A percentile compares a stretch with the other conserved stretches of the same genome.
phyloP scores from a whole-genome alignment of 306 rosid genomes.

The Cercis canadensis region DNA sequence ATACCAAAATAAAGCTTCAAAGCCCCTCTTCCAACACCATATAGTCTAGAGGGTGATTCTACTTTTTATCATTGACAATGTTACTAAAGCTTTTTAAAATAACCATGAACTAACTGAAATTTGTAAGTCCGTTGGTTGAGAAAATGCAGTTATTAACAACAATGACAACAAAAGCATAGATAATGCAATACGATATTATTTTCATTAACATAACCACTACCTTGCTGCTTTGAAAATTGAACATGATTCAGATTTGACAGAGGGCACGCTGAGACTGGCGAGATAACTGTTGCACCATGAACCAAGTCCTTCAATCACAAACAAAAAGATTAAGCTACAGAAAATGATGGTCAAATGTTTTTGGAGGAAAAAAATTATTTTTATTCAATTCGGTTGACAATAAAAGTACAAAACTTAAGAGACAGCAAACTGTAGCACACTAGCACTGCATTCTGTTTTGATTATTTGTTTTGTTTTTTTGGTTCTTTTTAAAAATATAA shows the following conservation, averaged over 20 bases:
- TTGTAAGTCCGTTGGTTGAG: no score
- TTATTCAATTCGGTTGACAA: neutral
- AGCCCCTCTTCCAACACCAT: neutral
- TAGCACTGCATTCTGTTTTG: no score
- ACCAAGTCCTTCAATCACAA: constrained; percentile 69
- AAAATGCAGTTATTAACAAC: neutral
- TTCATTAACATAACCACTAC: constrained; percentile 40
- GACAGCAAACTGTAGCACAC: constrained; percentile 6
- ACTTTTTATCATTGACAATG: no score
- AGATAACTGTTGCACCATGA: constrained; percentile 62
- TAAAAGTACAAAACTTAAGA: constrained; percentile 16
- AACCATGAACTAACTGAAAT: no score
- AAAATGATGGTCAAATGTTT: constrained; percentile 29
- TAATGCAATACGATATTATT: constrained; percentile 10
- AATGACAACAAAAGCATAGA: neutral
- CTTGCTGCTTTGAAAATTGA: constrained; percentile 84
- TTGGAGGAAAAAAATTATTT: neutral
- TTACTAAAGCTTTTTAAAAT: no score
- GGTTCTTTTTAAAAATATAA: no score
- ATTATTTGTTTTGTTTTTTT: no score
- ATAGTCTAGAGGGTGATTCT: no score
- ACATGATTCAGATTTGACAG: constrained; percentile 58
- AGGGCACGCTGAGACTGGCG: constrained; percentile 66
- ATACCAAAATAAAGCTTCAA: no score
- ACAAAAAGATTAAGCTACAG: constrained; percentile 23